Base-by-base conservation (phyloP, 2,329 filamentous ascomycete genomes). In the Bipolaris victoriae region DNA sequence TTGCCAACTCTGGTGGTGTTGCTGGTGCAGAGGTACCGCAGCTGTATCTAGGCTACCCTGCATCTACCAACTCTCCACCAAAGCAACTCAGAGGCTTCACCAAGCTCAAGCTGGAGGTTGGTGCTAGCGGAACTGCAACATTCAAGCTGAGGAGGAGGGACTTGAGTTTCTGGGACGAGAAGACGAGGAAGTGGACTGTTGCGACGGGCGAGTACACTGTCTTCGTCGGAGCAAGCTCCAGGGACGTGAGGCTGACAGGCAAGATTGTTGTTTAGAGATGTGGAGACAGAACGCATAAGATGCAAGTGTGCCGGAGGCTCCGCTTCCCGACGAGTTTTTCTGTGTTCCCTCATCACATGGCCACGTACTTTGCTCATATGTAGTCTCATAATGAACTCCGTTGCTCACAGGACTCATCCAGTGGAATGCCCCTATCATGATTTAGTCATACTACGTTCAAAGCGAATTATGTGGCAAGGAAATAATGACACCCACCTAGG, bases 21-120 rank as follows among this genome's bases (percentile, higher is more conserved):
- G 61, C 66, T 6, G 76, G 75, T 45, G 73, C 76, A 5, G 75
- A 78, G 52, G 74, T 77, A 3, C 67, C 76, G 2, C 76, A 78
- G 61, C 63, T 78, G 24, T 77, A 77, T 58, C 60, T 78, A 6
- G 70, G 69, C 7, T 71, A 76, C 40, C 75, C 76, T 6, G 55
- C 68, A 2, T 65, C 69, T 31, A 68, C 72, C 13, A 55, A 55
- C 3, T 65, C 67, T 48, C 70, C 76, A 18, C 68, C 70, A 2
- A 72, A 69, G 61, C 75, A 77, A 62, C 64, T 78, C 9, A 60
- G 75, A 7, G 75, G 75, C 2, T 77, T 77, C 60, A 60, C 65
- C 22, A 77, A 77, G 65, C 35, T 76, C 49, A 72, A 67, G 50
- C 39, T 77, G 6, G 63, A 63, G 35, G 62, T 69, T 41, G 73